These are phyloP conservation scores for Hemerocallis citrina DNA, from an alignment of 106 monocot genomes.

Conservation along the genomic window DNA sequence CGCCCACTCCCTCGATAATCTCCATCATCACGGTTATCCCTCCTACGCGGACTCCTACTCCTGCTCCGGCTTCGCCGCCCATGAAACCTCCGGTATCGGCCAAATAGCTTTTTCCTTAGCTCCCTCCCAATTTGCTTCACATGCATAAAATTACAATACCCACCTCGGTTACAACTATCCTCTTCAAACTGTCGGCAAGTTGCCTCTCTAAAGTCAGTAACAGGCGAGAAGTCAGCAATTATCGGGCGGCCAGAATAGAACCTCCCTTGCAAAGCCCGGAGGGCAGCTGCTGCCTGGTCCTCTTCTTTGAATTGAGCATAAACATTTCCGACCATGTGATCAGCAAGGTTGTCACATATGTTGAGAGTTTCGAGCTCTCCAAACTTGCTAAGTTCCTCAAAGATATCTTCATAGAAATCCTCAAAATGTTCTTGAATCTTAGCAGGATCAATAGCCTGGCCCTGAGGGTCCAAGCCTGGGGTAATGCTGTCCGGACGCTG, in stretches of 20 bases:
- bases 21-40: constrained; percentile 19
- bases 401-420: constrained; percentile 67
- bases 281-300: constrained; percentile 56
- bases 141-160: constrained; percentile 79
- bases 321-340: constrained; percentile 76
- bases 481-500: constrained; percentile 23
- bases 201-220: constrained; percentile 66
- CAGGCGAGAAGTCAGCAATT: constrained; percentile 69
- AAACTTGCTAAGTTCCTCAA: constrained; percentile 66
- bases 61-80: constrained; percentile 24
- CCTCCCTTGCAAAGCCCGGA: constrained; percentile 52
- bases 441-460: constrained; percentile 17
- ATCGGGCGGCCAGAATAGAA: constrained; percentile 63
- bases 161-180: constrained; percentile 74
- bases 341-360: constrained; percentile 69
- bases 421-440: constrained; percentile 30
- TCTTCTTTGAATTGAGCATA: constrained; percentile 67
- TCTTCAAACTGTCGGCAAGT: constrained; percentile 73
- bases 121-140: constrained; percentile 72
- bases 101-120: constrained; percentile 52
- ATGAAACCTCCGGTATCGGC: constrained; percentile 17
- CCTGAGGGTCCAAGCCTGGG: constrained; percentile 20
- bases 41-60: constrained; percentile 29
- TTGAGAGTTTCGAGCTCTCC: constrained; percentile 68
- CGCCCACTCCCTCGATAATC: constrained; percentile 24